Evolutionary conservation across 2,329 filamentous ascomycete genomes (phyloP), one percentile per base, ranked within the genome.

Genomic region (Myriosclerotinia curreyana): DNA sequence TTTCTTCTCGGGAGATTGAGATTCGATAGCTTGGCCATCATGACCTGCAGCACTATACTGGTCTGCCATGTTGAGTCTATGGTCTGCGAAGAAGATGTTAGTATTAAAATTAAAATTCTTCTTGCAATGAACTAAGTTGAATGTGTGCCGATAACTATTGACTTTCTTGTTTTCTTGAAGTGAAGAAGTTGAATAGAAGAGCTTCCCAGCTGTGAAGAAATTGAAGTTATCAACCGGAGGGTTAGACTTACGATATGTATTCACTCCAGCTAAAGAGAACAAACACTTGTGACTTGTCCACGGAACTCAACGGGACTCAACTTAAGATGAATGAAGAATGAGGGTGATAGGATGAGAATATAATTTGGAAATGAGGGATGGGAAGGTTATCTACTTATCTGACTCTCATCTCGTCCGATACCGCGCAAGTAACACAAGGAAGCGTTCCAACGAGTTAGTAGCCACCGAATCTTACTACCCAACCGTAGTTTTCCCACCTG

Each of bases 1-100:
- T 68, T 70, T 72, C 31, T 71, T 36, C 3, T 64, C 61, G 20
- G 71, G 69, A 17, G 66, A 44, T 34, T 67, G 65, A 15, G 69
- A 72, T 66, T 73, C 69, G 40, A 38, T 5, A 12, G 11, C 17
- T 15, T 40, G 51, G 15, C 42, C 36, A 42, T 53, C 60, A 34
- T 60, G 48, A 34, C 22, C 22, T 60, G 58, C n/a, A 28, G 46
- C 4, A 15, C 46, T 34, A 20, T 52, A 22, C 6, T 46, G 44
- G n/a, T 42, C 54, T 52, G 44, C 53, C 62, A 64, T 64, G 36
- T 36, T 60, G 46, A 55, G n/a, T 12, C 48, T 58, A 12, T 7
- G 34, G 28, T 52, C 48, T 53, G 48, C 3, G 7, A 40, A 40
- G 22, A 14, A 22, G 20, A 8, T 34, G 25, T 61, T 44, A 61